Evolutionary conservation across 176 grass and related monocot genomes (phyloP).

Genomic region (Oryza punctata): DNA sequence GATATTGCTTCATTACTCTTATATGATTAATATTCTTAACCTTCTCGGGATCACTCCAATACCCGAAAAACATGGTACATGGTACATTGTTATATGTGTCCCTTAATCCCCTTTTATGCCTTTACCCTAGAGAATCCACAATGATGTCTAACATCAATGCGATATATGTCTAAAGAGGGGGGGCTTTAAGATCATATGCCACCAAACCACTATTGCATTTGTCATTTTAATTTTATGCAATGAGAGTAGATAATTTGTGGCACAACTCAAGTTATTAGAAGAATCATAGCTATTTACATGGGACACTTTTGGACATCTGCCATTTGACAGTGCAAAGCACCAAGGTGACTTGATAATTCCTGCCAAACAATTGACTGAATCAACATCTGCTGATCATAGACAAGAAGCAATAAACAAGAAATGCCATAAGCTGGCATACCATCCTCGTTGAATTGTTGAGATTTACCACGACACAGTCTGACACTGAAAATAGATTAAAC

Average conservation of each 20-base stretch:
- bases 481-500: slow-evolving; percentile 28
- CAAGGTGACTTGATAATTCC: slow-evolving; percentile 58
- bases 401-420: not conserved
- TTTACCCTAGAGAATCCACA: slow-evolving; percentile 20
- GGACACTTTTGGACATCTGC: slow-evolving; percentile 54
- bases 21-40: too few relatives aligned
- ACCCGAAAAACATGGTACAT: not conserved
- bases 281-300: slow-evolving; percentile 47
- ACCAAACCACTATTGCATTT: slow-evolving; percentile 33
- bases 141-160: slow-evolving; percentile 36
- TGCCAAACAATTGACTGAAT: slow-evolving; percentile 31
- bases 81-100: slow-evolving; percentile 16
- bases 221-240: slow-evolving; percentile 27
- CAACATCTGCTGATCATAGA: slow-evolving; percentile 10
- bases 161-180: not conserved
- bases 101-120: not conserved
- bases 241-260: not conserved
- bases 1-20: too few relatives aligned
- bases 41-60: too few relatives aligned
- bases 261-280: not conserved
- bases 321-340: slow-evolving; percentile 59
- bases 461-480: slow-evolving; percentile 69
- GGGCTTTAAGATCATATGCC: slow-evolving; percentile 14
- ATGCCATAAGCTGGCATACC: not conserved
- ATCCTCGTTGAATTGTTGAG: not conserved